These are phyloP conservation scores for Chlamydomonas reinhardtii DNA, from an alignment of 163 green algal genomes.

Conservation along the genomic window DNA sequence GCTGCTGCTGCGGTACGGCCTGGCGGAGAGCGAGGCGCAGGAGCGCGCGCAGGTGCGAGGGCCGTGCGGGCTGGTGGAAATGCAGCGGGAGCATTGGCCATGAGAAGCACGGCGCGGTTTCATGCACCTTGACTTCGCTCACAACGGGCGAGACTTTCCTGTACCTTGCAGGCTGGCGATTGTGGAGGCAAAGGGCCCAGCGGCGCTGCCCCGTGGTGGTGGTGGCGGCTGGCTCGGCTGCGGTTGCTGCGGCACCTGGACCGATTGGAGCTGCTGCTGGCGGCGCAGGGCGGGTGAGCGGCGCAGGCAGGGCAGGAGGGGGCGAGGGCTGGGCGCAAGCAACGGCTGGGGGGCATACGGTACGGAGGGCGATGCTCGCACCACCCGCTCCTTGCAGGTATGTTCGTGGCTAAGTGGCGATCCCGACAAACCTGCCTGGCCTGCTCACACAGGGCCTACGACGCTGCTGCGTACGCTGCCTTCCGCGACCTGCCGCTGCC, in stretches of 20 bases:
- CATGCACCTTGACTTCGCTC: background rate
- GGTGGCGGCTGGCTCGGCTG: conserved; percentile 32
- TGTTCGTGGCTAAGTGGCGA: too few relatives aligned
- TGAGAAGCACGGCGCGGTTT: background rate
- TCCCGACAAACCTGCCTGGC: too few relatives aligned
- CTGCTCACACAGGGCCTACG: conserved; percentile 41
- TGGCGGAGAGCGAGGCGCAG: conserved; percentile 54
- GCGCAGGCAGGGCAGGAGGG: too few relatives aligned
- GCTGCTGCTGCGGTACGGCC: conserved; percentile 58
- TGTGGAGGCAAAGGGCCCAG: too few relatives aligned
- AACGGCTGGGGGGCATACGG: too few relatives aligned
- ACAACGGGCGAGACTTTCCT: too few relatives aligned
- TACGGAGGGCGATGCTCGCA: too few relatives aligned
- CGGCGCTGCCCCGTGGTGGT: background rate
- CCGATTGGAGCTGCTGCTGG: conserved; percentile 37
- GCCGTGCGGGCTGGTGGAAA: too few relatives aligned
- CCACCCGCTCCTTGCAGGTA: too few relatives aligned
- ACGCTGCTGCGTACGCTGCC: conserved; percentile 40
- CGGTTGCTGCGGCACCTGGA: conserved; percentile 26
- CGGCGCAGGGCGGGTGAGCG: conserved; percentile 36
- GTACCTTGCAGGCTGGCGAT: too few relatives aligned
- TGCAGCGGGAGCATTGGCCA: background rate
- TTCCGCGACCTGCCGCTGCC: conserved; percentile 42
- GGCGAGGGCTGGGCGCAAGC: too few relatives aligned
- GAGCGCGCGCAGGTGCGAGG: too few relatives aligned